phyloP scores from a whole-genome alignment of 2,329 filamentous ascomycete species.

The Clarireedia hainanense region DNA sequence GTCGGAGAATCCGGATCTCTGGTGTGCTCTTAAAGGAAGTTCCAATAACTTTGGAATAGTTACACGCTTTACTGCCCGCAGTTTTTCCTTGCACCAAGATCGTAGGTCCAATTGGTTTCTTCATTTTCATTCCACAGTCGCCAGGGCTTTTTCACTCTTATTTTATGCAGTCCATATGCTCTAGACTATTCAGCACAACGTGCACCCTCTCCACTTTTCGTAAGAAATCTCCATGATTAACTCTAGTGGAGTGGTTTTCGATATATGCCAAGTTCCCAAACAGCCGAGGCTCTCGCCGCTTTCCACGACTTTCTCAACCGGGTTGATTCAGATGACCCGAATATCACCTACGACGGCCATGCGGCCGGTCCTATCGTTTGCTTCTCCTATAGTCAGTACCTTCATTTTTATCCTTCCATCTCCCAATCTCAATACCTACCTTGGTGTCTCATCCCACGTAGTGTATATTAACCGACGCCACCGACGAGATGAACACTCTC shows the following conservation, averaged over 20 bases:
- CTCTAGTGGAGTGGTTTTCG: constrained; percentile 31
- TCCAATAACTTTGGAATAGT: constrained; percentile 18
- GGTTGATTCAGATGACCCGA: constrained; percentile 1
- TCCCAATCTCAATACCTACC: too few species aligned
- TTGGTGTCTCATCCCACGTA: constrained; percentile 10
- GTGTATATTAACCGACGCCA: constrained; percentile 28
- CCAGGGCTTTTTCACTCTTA: too few species aligned
- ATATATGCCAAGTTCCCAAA: constrained; percentile 23
- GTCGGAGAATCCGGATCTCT: constrained; percentile 11
- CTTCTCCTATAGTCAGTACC: constrained; percentile 17
- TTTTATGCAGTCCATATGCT: too few species aligned
- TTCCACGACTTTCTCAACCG: constrained; percentile 21
- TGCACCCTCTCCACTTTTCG: too few species aligned
- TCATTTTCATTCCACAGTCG: too few species aligned
- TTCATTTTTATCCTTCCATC: too few species aligned
- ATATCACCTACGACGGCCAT: constrained; percentile 13
- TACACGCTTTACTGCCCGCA: constrained; percentile 9
- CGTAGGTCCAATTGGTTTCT: too few species aligned
- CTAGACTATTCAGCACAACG: too few species aligned
- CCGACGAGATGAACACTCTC: constrained; percentile 29
- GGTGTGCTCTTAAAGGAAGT: constrained; percentile 15
- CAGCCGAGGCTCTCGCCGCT: constrained; percentile 19
- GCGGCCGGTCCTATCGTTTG: constrained; percentile 25
- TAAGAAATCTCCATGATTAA: too few species aligned
- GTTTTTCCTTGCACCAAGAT: constrained; percentile 8